These are phyloP conservation scores for Lupinus albus DNA, from an alignment of 306 rosid genomes.

Conservation along the genomic window DNA sequence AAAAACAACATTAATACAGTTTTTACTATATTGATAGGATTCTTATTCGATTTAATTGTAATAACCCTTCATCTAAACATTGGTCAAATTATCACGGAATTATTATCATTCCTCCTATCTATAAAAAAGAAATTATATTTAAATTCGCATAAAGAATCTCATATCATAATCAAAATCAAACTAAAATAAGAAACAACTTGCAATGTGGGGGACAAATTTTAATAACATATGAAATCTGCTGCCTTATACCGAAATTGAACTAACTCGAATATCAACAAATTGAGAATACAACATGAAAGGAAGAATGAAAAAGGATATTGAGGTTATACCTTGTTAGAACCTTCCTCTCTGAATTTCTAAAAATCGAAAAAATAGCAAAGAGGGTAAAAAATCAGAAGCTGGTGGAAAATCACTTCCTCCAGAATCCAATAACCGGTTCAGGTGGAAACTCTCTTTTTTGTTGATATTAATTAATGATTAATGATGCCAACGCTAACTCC, in stretches of 20 bases:
- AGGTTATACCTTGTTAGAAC: conserved; percentile 32
- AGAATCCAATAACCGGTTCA: neutral
- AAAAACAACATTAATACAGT: too few relatives aligned
- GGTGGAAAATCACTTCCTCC: neutral
- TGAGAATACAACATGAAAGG: neutral
- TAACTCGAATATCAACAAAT: neutral
- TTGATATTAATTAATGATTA: neutral
- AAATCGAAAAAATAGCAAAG: neutral
- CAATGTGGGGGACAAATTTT: too few relatives aligned
- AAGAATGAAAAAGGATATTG: conserved; percentile 28
- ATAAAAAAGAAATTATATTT: neutral
- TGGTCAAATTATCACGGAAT: neutral
- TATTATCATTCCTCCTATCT: too few relatives aligned
- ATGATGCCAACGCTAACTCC: too few relatives aligned
- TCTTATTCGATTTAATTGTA: too few relatives aligned
- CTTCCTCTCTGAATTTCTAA: neutral
- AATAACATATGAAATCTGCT: too few relatives aligned
- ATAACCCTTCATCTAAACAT: too few relatives aligned
- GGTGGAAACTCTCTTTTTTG: neutral
- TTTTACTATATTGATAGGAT: too few relatives aligned
- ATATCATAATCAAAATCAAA: neutral
- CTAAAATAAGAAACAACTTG: neutral
- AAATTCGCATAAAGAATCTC: neutral
- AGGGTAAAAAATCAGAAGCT: neutral
- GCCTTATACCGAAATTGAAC: neutral